Conservation (phyloP, 2,329 filamentous ascomycete genomes). For the Xylaria polymorpha region DNA sequence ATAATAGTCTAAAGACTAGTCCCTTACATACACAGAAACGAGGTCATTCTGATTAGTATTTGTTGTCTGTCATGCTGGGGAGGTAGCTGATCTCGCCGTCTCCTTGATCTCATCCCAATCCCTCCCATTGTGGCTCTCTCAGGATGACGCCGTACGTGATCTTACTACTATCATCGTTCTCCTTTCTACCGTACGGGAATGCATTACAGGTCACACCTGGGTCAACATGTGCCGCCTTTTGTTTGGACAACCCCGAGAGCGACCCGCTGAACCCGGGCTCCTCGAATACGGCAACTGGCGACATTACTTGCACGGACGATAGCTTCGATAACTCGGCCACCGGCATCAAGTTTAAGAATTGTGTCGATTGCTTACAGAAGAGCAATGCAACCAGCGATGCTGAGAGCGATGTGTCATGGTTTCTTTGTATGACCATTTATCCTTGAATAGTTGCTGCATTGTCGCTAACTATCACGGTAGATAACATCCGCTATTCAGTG, state of each 20-base stretch:
- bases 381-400: slow-evolving; percentile 55
- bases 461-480: slow-evolving; percentile 50
- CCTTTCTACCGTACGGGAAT: slow-evolving; percentile 23
- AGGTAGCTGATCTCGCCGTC: slow-evolving; percentile 21
- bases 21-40: slow-evolving; percentile 18
- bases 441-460: not conserved
- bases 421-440: slow-evolving; percentile 57
- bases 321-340: slow-evolving; percentile 53
- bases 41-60: slow-evolving; percentile 15
- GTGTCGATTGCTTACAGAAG: slow-evolving; percentile 59
- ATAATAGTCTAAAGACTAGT: slow-evolving; percentile 9
- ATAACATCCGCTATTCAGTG: slow-evolving; percentile 62
- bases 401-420: slow-evolving; percentile 59
- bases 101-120: slow-evolving; percentile 12
- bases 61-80: slow-evolving; percentile 35
- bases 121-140: slow-evolving; percentile 19
- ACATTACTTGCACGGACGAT: slow-evolving; percentile 60
- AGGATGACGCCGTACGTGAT: slow-evolving; percentile 34
- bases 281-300: slow-evolving; percentile 58
- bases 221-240: slow-evolving; percentile 62
- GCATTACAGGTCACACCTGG: slow-evolving; percentile 59
- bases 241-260: slow-evolving; percentile 54
- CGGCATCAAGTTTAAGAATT: slow-evolving; percentile 61
- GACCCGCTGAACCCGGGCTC: slow-evolving; percentile 51
- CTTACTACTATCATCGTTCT: slow-evolving; percentile 28